These are phyloP conservation scores for Ophiostoma quercus DNA, from an alignment of 2,329 filamentous ascomycete genomes.

Conservation along the genomic window DNA sequence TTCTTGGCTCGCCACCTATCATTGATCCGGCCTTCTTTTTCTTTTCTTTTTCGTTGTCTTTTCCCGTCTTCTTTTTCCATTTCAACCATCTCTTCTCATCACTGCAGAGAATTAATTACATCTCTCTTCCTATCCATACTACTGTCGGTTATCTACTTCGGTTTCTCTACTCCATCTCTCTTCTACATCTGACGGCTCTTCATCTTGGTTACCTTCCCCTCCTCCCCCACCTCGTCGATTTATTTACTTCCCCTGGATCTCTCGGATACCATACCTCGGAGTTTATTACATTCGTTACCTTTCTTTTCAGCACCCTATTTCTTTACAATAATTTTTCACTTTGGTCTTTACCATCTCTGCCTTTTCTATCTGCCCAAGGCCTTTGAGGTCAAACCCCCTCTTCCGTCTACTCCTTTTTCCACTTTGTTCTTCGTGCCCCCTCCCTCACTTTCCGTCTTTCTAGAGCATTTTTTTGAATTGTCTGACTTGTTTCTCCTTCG, in stretches of 20 bases:
- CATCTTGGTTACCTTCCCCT: not conserved
- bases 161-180: not conserved
- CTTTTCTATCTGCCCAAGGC: not conserved
- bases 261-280: not conserved
- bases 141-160: no score
- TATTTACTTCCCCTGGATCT: constrained; percentile 1
- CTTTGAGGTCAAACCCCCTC: not conserved
- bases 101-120: not conserved
- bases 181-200: not conserved
- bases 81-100: not conserved
- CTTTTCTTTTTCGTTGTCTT: not conserved
- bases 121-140: not conserved
- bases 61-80: not conserved
- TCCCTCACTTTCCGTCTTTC: not conserved
- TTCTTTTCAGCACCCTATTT: not conserved
- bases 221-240: not conserved
- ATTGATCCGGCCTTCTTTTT: not conserved
- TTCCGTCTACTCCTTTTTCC: constrained; percentile 8
- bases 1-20: not conserved
- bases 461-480: not conserved
- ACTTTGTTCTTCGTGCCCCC: not conserved
- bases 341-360: not conserved
- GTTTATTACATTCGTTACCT: not conserved
- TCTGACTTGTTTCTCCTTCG: not conserved
- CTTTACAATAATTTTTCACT: not conserved